Percentiles rank a stretch among this genome's conserved stretches.
Conservation (phyloP, 2,329 filamentous ascomycete genomes). For the Ascomycota sp. region DNA sequence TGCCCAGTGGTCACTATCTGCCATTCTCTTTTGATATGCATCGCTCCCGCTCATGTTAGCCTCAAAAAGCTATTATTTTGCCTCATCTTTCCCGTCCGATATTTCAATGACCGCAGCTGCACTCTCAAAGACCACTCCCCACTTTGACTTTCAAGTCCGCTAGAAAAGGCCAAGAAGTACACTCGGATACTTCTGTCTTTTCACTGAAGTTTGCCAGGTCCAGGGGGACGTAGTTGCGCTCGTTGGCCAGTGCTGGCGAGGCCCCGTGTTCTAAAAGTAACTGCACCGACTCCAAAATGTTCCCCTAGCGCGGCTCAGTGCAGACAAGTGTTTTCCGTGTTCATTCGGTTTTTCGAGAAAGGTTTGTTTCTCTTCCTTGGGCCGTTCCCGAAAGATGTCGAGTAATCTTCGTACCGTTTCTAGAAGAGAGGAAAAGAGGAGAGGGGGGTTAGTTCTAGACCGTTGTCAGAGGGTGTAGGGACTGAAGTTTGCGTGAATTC, state of each 20-base stretch:
- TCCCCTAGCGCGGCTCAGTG: constrained; percentile 91
- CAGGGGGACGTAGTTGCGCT: constrained; percentile 62
- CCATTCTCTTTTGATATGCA: too few relatives aligned
- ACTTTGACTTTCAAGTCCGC: constrained; percentile 26
- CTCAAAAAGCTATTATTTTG: too few relatives aligned
- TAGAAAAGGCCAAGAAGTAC: constrained; percentile 31
- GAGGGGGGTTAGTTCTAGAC: not conserved
- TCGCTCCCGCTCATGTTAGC: too few relatives aligned
- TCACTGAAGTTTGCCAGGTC: constrained; percentile 54
- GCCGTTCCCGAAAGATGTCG: constrained; percentile 18
- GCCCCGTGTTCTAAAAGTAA: constrained; percentile 57
- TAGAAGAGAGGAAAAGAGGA: too few relatives aligned
- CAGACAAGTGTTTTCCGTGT: constrained; percentile 72
- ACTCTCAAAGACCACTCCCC: constrained; percentile 20
- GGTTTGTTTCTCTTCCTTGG: constrained; percentile 21
- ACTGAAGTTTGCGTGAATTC: too few relatives aligned
- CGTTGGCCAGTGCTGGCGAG: constrained; percentile 58
- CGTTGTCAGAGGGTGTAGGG: too few relatives aligned
- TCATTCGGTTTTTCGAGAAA: constrained; percentile 54
- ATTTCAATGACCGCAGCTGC: constrained; percentile 19
- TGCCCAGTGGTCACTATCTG: too few relatives aligned
- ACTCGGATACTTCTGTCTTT: constrained; percentile 44
- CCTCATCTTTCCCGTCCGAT: constrained; percentile 11
- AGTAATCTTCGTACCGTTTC: constrained; percentile 24
- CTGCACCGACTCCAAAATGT: constrained; percentile 62